Conservation (phyloP, 345 rosid species). For the Corymbia maculata region DNA sequence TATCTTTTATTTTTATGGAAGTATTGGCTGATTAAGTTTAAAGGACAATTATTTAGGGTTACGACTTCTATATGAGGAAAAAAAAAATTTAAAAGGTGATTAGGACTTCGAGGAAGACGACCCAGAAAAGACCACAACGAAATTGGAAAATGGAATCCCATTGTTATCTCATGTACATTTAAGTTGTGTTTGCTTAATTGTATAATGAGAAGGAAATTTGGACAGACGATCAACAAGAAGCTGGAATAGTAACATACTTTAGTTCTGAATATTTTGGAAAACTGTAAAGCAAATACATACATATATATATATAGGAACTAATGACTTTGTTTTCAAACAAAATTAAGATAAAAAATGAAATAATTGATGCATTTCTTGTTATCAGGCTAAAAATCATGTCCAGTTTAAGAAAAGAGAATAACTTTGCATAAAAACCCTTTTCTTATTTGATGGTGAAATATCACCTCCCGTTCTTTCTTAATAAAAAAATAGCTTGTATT, state of each 20-base stretch:
- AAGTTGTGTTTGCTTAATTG: background rate
- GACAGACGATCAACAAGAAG: background rate
- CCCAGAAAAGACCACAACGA: background rate
- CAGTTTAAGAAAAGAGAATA: background rate
- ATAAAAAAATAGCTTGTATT: background rate
- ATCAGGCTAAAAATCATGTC: background rate
- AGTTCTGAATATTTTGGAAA: background rate
- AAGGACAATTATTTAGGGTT: background rate
- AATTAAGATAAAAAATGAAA: background rate
- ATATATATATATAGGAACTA: background rate
- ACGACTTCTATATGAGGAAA: background rate
- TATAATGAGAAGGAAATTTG: background rate
- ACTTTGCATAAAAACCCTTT: background rate
- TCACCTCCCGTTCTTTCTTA: background rate
- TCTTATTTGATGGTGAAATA: background rate
- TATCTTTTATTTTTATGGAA: background rate
- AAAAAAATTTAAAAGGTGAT: background rate
- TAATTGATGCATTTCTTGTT: background rate
- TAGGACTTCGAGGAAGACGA: background rate
- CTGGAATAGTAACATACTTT: background rate
- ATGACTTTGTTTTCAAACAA: background rate
- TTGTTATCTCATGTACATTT: background rate
- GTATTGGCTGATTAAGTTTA: background rate
- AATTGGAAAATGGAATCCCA: background rate
- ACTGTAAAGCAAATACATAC: background rate